These are phyloP conservation scores for Anisodus tanguticus DNA, from an alignment of 257 asterid species.

Conservation along the genomic window DNA sequence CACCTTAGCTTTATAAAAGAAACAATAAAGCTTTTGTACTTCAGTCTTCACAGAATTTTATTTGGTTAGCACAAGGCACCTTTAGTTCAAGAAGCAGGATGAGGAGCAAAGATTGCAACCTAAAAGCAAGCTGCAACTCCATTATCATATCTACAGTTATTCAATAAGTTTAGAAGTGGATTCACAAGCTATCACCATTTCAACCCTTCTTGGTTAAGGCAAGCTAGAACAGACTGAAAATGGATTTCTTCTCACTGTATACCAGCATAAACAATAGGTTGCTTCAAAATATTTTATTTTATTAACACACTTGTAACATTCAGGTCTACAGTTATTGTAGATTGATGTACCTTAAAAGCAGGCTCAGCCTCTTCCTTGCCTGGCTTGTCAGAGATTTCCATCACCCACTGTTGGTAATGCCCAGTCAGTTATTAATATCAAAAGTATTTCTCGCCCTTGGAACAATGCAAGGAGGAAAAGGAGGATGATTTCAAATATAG, in stretches of 20 bases:
- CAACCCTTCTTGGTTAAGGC: constrained; percentile 4
- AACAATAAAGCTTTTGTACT: background rate
- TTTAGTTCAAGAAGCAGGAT: constrained; percentile 22
- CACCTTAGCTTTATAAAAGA: constrained; percentile 1
- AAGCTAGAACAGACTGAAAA: constrained; percentile 19
- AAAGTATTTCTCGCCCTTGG: constrained; percentile 10
- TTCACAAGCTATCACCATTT: constrained; percentile 9
- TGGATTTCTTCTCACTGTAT: background rate
- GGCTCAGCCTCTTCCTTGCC: constrained; percentile 66
- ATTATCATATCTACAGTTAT: background rate
- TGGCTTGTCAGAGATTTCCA: constrained; percentile 67
- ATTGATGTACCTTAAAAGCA: constrained; percentile 59
- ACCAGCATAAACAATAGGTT: constrained; percentile 9
- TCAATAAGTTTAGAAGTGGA: constrained; percentile 8
- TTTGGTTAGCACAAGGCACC: background rate
- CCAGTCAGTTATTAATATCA: constrained; percentile 20
- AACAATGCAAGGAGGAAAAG: background rate
- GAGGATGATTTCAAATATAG: background rate
- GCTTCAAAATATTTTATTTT: background rate
- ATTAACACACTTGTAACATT: background rate
- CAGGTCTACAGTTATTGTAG: background rate
- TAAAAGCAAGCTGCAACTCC: background rate
- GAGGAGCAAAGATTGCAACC: constrained; percentile 3
- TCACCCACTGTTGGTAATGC: constrained; percentile 52
- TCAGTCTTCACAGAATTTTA: background rate